Evolutionary conservation across 805 yeast genomes (phyloP), one percentile per base, ranked within the genome.

Genomic region (Nakazawaea holstii): DNA sequence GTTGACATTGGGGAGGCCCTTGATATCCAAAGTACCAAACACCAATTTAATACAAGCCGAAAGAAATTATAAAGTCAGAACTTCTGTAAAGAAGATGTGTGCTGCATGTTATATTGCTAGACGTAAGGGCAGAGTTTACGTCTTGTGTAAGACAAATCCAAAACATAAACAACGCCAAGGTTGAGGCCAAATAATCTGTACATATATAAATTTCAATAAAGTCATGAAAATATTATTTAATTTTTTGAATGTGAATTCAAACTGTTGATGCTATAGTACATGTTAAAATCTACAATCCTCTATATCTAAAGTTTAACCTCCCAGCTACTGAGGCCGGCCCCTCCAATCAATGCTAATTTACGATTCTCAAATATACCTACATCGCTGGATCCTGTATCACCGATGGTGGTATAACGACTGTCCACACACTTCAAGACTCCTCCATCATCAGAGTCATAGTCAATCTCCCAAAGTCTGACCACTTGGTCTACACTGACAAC

Each of bases 91-190:
- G 72, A 94, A 87, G 72, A 85, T 88, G 68, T 94, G 99, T 66
- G 75, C 84, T 35, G 94, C 88, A 64, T 94, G 99, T 65, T 86
- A 84, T 57, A 79, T 88, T 67, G 97, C 94, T 9, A 85, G 95
- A 68, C 84, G 98, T 67, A 94, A 91, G 69, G 99, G 99, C 37
- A 77, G 94, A 59, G 92, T 91, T 10, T 89, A 88, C 55, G 96
- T 94, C 35, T 84, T 87, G 62, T 92, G 99, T 74, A 94, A 91
- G 65, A 74, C 94, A 41, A 88, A 91, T 64, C 89, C 90, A 53
- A 89, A 88, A 64, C 98, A 91, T 68, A 91, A 91, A 68, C 97
- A 91, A 68, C 87, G 96, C 66, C 96, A 88, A 66, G 88, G 88
- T 56, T 83, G 64, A 61, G 17, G 10, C 28, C 15, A 28, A 2